phyloP scores from a whole-genome alignment of 331 rosid genomes.

The Acacia pycnantha region DNA sequence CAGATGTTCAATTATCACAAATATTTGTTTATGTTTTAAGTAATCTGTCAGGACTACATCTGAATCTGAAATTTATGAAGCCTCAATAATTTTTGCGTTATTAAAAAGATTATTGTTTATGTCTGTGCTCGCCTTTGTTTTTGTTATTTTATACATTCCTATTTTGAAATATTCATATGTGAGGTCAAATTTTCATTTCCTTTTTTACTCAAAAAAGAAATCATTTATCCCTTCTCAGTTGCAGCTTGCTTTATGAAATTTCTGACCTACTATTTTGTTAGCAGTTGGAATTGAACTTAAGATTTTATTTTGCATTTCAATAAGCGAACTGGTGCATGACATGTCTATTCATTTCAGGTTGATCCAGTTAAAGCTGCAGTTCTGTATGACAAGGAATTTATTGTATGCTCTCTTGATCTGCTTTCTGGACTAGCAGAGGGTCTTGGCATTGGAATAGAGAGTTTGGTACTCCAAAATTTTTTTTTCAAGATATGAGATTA shows the following conservation, averaged over 20 bases:
- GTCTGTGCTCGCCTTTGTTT: neutral
- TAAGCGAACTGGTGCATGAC: neutral
- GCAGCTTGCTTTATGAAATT: slow-evolving; percentile 1
- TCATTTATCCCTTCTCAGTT: neutral
- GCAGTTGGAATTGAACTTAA: slow-evolving; percentile 19
- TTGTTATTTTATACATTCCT: neutral
- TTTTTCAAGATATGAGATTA: slow-evolving; percentile 18
- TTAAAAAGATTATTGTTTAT: neutral
- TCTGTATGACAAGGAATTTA: slow-evolving; percentile 90
- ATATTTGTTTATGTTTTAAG: neutral
- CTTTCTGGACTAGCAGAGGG: slow-evolving; percentile 98
- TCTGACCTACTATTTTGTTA: neutral
- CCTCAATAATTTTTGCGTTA: neutral
- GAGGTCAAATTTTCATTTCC: slow-evolving; percentile 2
- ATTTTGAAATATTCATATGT: neutral
- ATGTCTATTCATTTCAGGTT: slow-evolving; percentile 55
- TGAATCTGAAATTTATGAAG: slow-evolving; percentile 6
- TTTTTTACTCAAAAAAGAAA: neutral
- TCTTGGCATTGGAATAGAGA: slow-evolving; percentile 97
- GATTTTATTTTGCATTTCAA: slow-evolving; percentile 24
- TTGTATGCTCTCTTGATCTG: slow-evolving; percentile 94
- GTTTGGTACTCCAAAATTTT: slow-evolving; percentile 65
- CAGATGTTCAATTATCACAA: neutral
- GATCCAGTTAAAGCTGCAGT: slow-evolving; percentile 75
- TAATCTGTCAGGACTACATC: slow-evolving; percentile 1